phyloP scores from a whole-genome alignment of 352 stramenopile species.

The Elongisporangium prolatum region DNA sequence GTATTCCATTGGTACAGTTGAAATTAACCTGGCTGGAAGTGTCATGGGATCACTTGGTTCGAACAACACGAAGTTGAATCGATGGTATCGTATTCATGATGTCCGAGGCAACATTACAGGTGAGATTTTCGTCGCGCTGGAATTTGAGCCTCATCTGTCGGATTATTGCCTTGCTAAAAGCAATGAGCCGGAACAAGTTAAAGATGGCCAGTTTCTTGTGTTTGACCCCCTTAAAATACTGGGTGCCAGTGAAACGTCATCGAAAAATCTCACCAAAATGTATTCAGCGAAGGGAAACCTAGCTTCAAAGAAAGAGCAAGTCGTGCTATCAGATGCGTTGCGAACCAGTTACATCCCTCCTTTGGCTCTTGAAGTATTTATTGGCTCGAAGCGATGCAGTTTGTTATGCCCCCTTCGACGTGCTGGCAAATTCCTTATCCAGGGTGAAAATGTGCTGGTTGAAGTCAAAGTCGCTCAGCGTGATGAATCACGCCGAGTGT shows the following conservation, averaged over 20 bases:
- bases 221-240: constrained; percentile 87
- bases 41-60: constrained; percentile 75
- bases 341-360: constrained; percentile 81
- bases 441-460: constrained; percentile 77
- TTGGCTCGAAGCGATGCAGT: constrained; percentile 62
- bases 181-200: constrained; percentile 69
- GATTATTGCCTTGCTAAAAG: constrained; percentile 21
- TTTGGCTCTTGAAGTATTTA: constrained; percentile 79
- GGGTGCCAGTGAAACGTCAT: constrained; percentile 19
- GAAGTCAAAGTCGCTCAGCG: constrained; percentile 87
- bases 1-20: constrained; percentile 70
- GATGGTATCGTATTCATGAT: constrained; percentile 84
- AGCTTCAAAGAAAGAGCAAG: constrained; percentile 41
- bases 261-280: constrained; percentile 15
- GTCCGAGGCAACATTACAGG: constrained; percentile 71
- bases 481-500: constrained; percentile 77
- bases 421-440: constrained; percentile 86
- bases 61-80: constrained; percentile 59
- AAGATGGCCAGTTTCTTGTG: constrained; percentile 78
- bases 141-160: constrained; percentile 60
- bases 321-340: constrained; percentile 72
- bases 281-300: constrained; percentile 4
- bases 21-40: constrained; percentile 82
- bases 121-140: constrained; percentile 79
- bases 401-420: constrained; percentile 79